Evolutionary conservation across 306 rosid species (phyloP).

Genomic region (Quercus agrifolia): DNA sequence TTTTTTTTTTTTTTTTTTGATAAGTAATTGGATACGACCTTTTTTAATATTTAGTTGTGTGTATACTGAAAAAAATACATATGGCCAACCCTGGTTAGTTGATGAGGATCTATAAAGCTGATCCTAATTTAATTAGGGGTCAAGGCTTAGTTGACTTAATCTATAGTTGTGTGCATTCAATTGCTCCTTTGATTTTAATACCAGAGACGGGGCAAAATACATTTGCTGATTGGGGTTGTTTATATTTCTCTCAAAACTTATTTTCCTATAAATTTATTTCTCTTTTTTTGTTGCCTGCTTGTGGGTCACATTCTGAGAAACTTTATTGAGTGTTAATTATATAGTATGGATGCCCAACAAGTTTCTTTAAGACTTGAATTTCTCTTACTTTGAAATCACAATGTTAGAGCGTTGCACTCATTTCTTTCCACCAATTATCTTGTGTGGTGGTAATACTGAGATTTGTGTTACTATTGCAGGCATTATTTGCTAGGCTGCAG

Average conservation of each 20-base stretch:
- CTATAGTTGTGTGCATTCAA: neutral
- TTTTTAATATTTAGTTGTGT: neutral
- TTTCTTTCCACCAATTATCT: neutral
- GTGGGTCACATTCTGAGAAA: neutral
- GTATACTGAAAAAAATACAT: neutral
- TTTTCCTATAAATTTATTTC: neutral
- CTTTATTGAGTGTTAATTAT: neutral
- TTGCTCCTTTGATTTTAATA: neutral
- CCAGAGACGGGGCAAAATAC: neutral
- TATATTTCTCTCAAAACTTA: neutral
- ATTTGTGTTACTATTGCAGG: constrained; percentile 49
- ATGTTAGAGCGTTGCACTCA: neutral
- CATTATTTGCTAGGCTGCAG: constrained; percentile 85
- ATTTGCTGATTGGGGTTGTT: neutral
- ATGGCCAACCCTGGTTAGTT: neutral
- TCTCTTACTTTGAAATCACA: neutral
- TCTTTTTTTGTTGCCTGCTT: neutral
- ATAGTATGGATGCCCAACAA: neutral
- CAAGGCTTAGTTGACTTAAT: neutral
- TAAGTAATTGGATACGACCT: too few relatives aligned
- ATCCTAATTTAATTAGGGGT: neutral
- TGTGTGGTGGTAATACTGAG: constrained; percentile 18
- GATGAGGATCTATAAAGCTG: neutral
- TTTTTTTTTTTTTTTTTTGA: neutral
- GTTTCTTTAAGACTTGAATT: neutral